phyloP scores from a whole-genome alignment of 129 eudicot species.

The Mikania micrantha region DNA sequence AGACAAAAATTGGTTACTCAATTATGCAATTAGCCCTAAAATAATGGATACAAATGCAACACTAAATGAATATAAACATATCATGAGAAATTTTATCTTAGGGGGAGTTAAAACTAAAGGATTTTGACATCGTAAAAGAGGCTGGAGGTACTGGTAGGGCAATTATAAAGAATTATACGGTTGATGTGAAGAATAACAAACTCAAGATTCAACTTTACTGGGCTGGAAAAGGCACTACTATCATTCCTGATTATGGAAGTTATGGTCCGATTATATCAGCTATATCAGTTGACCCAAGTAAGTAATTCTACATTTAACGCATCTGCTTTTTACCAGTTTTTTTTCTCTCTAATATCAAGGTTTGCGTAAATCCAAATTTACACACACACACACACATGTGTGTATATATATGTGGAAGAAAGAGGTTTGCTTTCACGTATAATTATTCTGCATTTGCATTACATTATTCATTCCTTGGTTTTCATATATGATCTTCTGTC shows the following conservation, averaged over 20 bases:
- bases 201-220: conserved; percentile 61
- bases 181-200: conserved; percentile 43
- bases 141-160: conserved; percentile 75
- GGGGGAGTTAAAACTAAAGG: conserved; percentile 64
- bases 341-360: background rate
- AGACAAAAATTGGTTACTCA: no score
- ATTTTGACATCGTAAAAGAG: conserved; percentile 57
- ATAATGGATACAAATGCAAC: background rate
- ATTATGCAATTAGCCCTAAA: background rate
- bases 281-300: conserved; percentile 58
- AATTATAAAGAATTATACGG: conserved; percentile 44
- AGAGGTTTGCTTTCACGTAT: background rate
- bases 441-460: background rate
- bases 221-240: conserved; percentile 81
- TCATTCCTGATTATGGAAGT: conserved; percentile 63
- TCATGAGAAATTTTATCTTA: conserved; percentile 6
- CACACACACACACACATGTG: background rate
- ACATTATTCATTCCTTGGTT: background rate
- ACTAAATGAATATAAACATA: background rate
- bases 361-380: background rate
- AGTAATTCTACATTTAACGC: background rate
- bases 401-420: background rate
- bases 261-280: conserved; percentile 87
- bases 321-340: background rate
- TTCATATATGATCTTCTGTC: background rate